Base-by-base conservation (phyloP, 2,329 filamentous ascomycete species). In the Calonectria honghensis region DNA sequence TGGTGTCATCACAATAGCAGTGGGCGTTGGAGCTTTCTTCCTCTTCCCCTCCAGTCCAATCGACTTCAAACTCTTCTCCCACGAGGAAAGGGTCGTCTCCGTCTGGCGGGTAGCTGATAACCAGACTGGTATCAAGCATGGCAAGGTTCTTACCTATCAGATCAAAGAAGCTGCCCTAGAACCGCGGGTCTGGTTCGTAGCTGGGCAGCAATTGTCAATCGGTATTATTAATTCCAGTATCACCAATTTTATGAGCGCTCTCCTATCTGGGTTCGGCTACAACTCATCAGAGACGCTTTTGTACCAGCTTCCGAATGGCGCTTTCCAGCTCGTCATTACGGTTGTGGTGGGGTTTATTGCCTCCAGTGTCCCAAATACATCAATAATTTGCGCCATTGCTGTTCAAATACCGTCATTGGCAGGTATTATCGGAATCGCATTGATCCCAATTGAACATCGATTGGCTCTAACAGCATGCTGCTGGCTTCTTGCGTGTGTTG, bases 401-500 rank as follows among this genome's bases (percentile, higher is more conserved):
- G 50, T 29, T 31, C 68, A 78, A 20, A 72, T 78, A 24, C 81
- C 79, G 11, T 78, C 79, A 2, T 76, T 90, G 14, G 88, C 82
- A 1, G 89, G 88, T 0, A 84, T 90, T 0, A 82, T 90, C 1
- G 89, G 89, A 6, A 89, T 91, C 72, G 83, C 87, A 1, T 86
- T 88, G 35, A 90, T 88, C 20, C 78, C 81, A 27, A 81, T 89
- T 4, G 80, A 85, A 4, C 84, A 89, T 64, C 86, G 86, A 68
- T 85, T 88, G 82, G 86, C 85, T 2, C 84, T 90, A 2, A 88
- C 89, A 0, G 89, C 83, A n/a, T 90, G 88, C 77, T 88, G 87
- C 10, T 90, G 89, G 89, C 80, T 90, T 16, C 87, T 89, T 73
- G 87, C 87, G 52, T 82, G 89, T 3, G 73, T 90, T 50, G 89